Base-by-base conservation (phyloP, 805 yeast genomes). In the Candida dajiaensis region DNA sequence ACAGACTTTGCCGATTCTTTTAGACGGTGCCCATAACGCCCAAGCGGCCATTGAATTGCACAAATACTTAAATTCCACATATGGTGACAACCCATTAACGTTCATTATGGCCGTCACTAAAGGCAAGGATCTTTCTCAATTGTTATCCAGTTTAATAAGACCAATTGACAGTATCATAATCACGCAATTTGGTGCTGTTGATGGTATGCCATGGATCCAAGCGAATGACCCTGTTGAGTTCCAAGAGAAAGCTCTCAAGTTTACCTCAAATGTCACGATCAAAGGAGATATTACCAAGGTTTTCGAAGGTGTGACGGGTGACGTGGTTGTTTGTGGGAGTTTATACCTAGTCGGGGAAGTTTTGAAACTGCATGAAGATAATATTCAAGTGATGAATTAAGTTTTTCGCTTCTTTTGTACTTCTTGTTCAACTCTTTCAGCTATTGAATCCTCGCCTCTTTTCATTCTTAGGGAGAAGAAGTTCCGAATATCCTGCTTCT, bases 1-100 rank as follows among this genome's bases (percentile, higher is more conserved):
- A 7, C 43, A 62, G 2, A 53, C 62, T 2, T 43, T 71, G 0
- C 51, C 56, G 1, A 63, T 81, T 0, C 64, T 94, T 4, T 58
- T 94, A 2, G 98, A 92, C 66, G 98, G 98, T 3, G 97, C 98
- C 0, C 98, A 94, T 62, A 94, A 94, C 61, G 81, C 79, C 6
- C 80, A 82, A 49, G 96, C 97, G 0, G 94, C 97, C 0, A 64
- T 67, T n/a, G 88, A 85, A 56, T 68, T 94, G 26, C 76, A 74
- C 0, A 71, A 71, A 36, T 88, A 71, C 59, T 64, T 89, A 2
- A 63, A 70, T 6, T 35, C 48, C 1, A 38, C 47, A 1, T 49
- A 58, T 36, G 57, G 63, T 1, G 36, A 25, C 2, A 41, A 45
- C 19, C 53, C 58, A 2, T 50, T 50, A 66, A 75, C 52, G 0